Evolutionary conservation across 371 early-diverging fungal species (phyloP).

Genomic region (Syncephalastrum contaminatum): DNA sequence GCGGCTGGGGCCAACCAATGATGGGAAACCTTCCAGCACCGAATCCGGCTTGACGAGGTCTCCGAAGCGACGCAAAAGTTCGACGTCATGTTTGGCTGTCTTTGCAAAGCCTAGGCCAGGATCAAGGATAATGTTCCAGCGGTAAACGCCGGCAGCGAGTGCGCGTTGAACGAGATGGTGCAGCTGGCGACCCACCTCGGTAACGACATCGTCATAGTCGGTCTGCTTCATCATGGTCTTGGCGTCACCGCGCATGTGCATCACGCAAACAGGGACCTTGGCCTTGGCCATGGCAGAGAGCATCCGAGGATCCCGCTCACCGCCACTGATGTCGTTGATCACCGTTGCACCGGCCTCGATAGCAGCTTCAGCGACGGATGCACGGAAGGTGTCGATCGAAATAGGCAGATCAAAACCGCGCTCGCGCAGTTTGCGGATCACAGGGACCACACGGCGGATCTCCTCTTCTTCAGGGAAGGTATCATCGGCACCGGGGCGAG

Average conservation of each 20-base stretch:
- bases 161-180: conserved; percentile 66
- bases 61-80: conserved; percentile 71
- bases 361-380: conserved; percentile 80
- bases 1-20: conserved; percentile 82
- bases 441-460: conserved; percentile 84
- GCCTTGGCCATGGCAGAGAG: conserved; percentile 71
- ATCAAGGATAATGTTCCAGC: conserved; percentile 97
- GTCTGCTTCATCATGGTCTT: conserved; percentile 83
- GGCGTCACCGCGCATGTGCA: conserved; percentile 97
- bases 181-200: conserved; percentile 70
- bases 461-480: conserved; percentile 79
- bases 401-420: conserved; percentile 70
- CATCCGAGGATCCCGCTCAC: conserved; percentile 82
- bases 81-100: conserved; percentile 81
- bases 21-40: conserved; percentile 75
- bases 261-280: conserved; percentile 87
- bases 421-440: conserved; percentile 74
- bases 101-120: conserved; percentile 98
- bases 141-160: conserved; percentile 75
- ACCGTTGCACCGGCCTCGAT: conserved; percentile 82
- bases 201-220: conserved; percentile 76
- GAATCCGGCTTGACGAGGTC: conserved; percentile 59
- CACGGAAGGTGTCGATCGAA: conserved; percentile 92
- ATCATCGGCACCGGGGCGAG: conserved; percentile 85
- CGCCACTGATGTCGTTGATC: conserved; percentile 95